Base-by-base conservation (phyloP, 164 flowering plant species). In the Macadamia integrifolia region DNA sequence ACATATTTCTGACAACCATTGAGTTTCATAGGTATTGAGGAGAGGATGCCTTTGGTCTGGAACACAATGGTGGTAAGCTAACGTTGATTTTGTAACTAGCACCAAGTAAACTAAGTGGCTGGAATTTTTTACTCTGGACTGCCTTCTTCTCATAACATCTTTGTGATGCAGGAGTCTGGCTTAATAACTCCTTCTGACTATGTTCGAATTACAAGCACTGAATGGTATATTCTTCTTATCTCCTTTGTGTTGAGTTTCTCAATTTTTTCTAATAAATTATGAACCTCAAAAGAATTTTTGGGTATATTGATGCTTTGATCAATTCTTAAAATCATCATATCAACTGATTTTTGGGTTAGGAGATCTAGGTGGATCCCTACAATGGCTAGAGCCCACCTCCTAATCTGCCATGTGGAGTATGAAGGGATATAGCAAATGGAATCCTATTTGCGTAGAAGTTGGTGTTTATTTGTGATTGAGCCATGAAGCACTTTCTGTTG, bases 41-140 rank as follows among this genome's bases (percentile, higher is more conserved):
- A 94, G 85, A 87, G 97, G 77, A 94, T 94, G 98, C 97, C 88
- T 80, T 72, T 94, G 66, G 79, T 94, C 66, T 94, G 98, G 98
- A 88, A 92, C 68, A 78, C 85, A 3, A 83, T 94, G 98, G 99
- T 94, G 97, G 99, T 94, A 85, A 79, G 88, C 5, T 35, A 5
- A 2, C 3, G 29, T 64, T 31, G 57, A 18, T 55, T 69, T 66
- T 43, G 50, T 67, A 17, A 35, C 5, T 35, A 35, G 35, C 70
- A 35, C 5, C 49, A 18, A 28, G 17, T 57, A 64, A 58, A 31
- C 60, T 10, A 43, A 57, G 30, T 46, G 52, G 66, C 35, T 57
- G 17, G 6, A 52, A 23, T 62, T 69, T 52, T 58, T 68, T 50
- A 9, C 10, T 40, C 40, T 35, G 40, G 40, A 2, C 40, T 11